Conservation (phyloP, 805 yeast species). For the Sugiyamaella marilandica region DNA sequence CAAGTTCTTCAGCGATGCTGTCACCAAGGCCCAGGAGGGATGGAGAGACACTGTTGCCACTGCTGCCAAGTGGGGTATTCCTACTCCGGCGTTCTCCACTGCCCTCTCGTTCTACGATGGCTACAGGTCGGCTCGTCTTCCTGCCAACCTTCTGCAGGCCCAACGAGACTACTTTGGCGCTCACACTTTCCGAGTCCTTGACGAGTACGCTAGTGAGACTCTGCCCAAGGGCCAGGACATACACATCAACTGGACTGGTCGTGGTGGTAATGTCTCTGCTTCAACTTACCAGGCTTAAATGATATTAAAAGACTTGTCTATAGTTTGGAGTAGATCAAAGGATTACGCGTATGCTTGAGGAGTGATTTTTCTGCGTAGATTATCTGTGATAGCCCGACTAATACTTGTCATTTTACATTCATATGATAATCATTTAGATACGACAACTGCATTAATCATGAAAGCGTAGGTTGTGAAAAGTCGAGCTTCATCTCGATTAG, state of each 20-base stretch:
- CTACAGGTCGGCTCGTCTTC: constrained; percentile 90
- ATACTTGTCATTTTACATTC: too few relatives aligned
- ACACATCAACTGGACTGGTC: constrained; percentile 99
- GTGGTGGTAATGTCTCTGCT: constrained; percentile 97
- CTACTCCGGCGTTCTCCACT: constrained; percentile 96
- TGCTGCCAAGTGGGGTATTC: constrained; percentile 83
- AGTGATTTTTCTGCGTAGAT: not conserved
- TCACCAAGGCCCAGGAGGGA: constrained; percentile 87
- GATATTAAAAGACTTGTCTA: not conserved
- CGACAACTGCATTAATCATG: too few relatives aligned
- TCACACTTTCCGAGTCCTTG: constrained; percentile 94
- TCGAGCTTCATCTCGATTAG: constrained; percentile 14
- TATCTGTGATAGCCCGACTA: too few relatives aligned
- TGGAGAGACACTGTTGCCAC: constrained; percentile 87
- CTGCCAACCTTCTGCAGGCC: constrained; percentile 98
- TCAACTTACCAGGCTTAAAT: constrained; percentile 84
- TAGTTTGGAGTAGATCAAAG: constrained; percentile 1
- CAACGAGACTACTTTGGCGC: constrained; percentile 99
- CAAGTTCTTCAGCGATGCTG: constrained; percentile 89
- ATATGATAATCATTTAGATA: too few relatives aligned
- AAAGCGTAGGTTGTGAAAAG: not conserved
- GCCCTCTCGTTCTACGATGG: constrained; percentile 98
- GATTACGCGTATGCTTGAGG: not conserved
- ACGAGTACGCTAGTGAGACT: constrained; percentile 70
- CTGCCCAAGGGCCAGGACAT: constrained; percentile 78